Base-by-base conservation (phyloP, 257 asterid species). In the Phtheirospermum japonicum region DNA sequence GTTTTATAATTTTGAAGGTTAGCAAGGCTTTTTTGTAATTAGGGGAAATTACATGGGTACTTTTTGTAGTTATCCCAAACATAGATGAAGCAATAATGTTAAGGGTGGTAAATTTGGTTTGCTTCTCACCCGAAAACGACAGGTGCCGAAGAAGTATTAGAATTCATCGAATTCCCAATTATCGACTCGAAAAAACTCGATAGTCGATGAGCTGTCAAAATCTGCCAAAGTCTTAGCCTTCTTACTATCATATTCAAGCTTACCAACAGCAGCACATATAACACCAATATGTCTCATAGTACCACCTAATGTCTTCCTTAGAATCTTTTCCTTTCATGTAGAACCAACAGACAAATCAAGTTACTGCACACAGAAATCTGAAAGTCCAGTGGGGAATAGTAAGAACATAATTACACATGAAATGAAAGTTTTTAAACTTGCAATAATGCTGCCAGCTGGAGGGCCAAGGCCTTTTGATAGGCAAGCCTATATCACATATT, bases 401-500 rank as follows among this genome's bases (percentile, higher is more conserved):
- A 7, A 2, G 9, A 23, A 65, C 42, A 14, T 10, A 66, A 51
- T 48, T 76, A 89, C 99, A 94, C 63, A 83, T 71, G 81, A 71
- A 63, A 93, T 87, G 80, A 93, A 93, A 71, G 75, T 54, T 71
- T 77, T 77, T 4, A 97, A 79, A 77, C 99, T 96, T 52, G 94
- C 99, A 77, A 93, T 79, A 9, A 93, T 65, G 34, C 87, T 79
- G 66, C 99, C 99, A 33, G 83, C 97, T 11, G 99, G 99, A 51
- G 99, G 96, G 48, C 99, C 99, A 26, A 93, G 85, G 64, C 97
- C 99, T 82, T 93, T 93, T 5, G 99, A 89, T 34, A 93, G 82
- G 75, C 99, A 93, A 23, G 94, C 89, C 97, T 93, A 72, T 70
- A 71, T 58, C 58, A 23, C 59, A 58, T 10, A 57, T 23, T 19